Evolutionary conservation across 2,329 filamentous ascomycete species (phyloP).

Genomic region (Ophioceras dolichostomum): DNA sequence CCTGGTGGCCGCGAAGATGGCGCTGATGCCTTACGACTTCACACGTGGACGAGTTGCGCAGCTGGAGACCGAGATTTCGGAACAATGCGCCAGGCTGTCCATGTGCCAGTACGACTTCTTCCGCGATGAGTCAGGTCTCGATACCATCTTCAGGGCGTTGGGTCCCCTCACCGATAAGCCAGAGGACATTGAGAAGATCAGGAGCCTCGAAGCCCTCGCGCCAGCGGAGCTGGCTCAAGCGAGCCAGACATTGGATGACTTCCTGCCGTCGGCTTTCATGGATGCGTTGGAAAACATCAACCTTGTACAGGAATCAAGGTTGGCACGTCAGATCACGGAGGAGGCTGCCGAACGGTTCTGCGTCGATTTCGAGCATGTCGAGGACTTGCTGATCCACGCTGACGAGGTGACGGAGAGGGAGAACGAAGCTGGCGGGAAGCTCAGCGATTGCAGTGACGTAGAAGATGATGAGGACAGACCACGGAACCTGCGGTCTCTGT

Average conservation of each 20-base stretch:
- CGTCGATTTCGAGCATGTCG: constrained; percentile 59
- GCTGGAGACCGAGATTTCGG: constrained; percentile 43
- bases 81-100: constrained; percentile 44
- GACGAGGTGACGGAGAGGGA: constrained; percentile 19
- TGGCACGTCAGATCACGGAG: constrained; percentile 68
- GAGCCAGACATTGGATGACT: constrained; percentile 74
- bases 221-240: constrained; percentile 48
- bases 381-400: constrained; percentile 32
- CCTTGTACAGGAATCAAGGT: constrained; percentile 55
- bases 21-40: constrained; percentile 51
- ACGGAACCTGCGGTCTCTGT: constrained; percentile 28
- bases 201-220: constrained; percentile 42
- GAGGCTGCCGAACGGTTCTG: constrained; percentile 77
- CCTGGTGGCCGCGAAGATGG: constrained; percentile 42
- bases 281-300: constrained; percentile 78
- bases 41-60: constrained; percentile 40
- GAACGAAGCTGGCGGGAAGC: constrained; percentile 2
- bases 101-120: constrained; percentile 63
- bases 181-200: constrained; percentile 41
- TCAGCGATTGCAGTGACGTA: constrained; percentile 5
- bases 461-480: constrained; percentile 10
- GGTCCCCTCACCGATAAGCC: constrained; percentile 21
- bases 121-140: constrained; percentile 61
- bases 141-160: constrained; percentile 48
- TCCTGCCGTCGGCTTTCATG: constrained; percentile 84